Evolutionary conservation across 306 rosid genomes (phyloP).

Genomic region (Benincasa hispida): DNA sequence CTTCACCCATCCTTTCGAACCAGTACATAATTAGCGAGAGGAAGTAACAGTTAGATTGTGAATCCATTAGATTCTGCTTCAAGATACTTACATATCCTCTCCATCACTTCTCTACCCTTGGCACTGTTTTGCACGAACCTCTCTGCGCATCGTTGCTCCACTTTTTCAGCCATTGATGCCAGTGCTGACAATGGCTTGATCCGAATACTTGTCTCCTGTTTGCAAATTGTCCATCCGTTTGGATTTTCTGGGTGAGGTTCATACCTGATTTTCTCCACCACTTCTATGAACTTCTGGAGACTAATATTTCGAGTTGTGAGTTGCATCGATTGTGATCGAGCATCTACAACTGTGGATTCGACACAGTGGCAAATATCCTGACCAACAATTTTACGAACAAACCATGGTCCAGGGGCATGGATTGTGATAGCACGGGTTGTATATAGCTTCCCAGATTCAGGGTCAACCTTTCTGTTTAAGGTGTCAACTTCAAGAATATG

Average conservation of each 20-base stretch:
- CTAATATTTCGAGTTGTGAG: slow-evolving; percentile 14
- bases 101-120: slow-evolving; percentile 91
- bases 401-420: slow-evolving; percentile 84
- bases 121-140: slow-evolving; percentile 69
- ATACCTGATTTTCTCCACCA: slow-evolving; percentile 14
- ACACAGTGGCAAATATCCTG: slow-evolving; percentile 75
- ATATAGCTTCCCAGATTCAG: slow-evolving; percentile 50
- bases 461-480: slow-evolving; percentile 44
- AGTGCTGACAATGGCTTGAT: slow-evolving; percentile 77
- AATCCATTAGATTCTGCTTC: slow-evolving; percentile 61
- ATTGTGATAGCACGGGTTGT: slow-evolving; percentile 63
- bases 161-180: slow-evolving; percentile 82
- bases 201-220: slow-evolving; percentile 60
- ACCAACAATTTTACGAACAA: slow-evolving; percentile 52
- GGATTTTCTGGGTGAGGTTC: slow-evolving; percentile 18
- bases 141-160: slow-evolving; percentile 78
- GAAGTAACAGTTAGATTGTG: slow-evolving; percentile 23
- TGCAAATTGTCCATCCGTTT: slow-evolving; percentile 57
- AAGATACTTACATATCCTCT: slow-evolving; percentile 81
- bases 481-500: slow-evolving; percentile 84
- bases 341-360: slow-evolving; percentile 8
- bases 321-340: slow-evolving; percentile 12
- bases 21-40: neutral
- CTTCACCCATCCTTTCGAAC: neutral
- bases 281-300: slow-evolving; percentile 12